Evolutionary conservation across 768 basidiomycete genomes (phyloP).

Genomic region (Russula griseocarnosa): DNA sequence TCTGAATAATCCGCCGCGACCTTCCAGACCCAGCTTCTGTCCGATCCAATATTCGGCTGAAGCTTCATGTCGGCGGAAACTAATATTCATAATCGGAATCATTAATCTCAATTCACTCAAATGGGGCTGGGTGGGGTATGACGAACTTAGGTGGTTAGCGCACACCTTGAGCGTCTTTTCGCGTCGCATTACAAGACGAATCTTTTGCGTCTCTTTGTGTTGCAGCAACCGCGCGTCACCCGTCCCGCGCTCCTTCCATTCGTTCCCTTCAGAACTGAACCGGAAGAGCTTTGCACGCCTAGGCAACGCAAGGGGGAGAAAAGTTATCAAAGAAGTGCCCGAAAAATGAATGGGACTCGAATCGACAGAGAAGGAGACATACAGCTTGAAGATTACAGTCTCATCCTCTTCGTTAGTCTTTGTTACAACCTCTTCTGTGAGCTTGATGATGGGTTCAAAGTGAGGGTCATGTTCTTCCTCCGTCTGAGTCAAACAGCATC

Average conservation of each 20-base stretch:
- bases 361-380: slow-evolving; percentile 38
- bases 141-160: slow-evolving; percentile 90
- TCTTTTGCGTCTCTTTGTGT: slow-evolving; percentile 86
- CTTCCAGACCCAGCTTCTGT: slow-evolving; percentile 99
- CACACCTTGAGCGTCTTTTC: slow-evolving; percentile 99
- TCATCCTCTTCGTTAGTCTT: slow-evolving; percentile 97
- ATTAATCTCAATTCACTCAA: background rate
- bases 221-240: slow-evolving; percentile 90
- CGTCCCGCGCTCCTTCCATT: slow-evolving; percentile 99
- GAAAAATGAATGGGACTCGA: slow-evolving; percentile 14
- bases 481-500: slow-evolving; percentile 31
- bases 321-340: slow-evolving; percentile 2
- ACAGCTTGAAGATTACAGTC: slow-evolving; percentile 94
- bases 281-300: slow-evolving; percentile 99
- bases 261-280: slow-evolving; percentile 68
- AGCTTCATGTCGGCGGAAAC: slow-evolving; percentile 89
- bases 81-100: slow-evolving; percentile 34
- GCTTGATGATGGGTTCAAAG: slow-evolving; percentile 94
- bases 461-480: slow-evolving; percentile 84
- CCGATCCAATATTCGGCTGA: slow-evolving; percentile 96
- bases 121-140: background rate
- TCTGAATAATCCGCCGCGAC: slow-evolving; percentile 95
- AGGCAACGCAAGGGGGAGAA: slow-evolving; percentile 14
- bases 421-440: slow-evolving; percentile 91
- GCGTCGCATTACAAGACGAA: slow-evolving; percentile 97